Base-by-base conservation (phyloP, 768 basidiomycete genomes). In the Strobilomyces dryophilus region DNA sequence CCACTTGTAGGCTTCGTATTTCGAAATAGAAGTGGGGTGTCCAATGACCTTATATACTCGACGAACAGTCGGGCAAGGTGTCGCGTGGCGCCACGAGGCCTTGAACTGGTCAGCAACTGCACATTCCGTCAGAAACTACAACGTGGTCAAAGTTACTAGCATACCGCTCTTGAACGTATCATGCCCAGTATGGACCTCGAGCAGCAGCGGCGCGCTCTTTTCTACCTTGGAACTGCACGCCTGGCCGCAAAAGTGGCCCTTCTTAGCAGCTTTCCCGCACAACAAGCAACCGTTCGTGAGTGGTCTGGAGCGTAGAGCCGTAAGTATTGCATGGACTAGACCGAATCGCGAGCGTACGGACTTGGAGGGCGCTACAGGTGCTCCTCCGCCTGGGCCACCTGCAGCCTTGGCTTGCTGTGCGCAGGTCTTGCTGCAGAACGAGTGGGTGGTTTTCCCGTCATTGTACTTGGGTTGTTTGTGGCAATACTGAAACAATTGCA, bases 101-200 rank as follows among this genome's bases (percentile, higher is more conserved):
- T 80, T 83, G 72, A 87, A 87, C 59, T 87, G 85, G 59, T 83
- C 82, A 21, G 76, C 70, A 29, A 85, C 84, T 85, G 37, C 9
- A 39, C n/a, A 39, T 17, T 11, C 44, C 17, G 29, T 61, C 48
- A 60, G 56, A 45, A 7, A 15, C 39, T 20, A 27, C 31, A 9
- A 18, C 14, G 21, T 20, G 26, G 17, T 7, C 18, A 6, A 17
- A 36, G 39, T 37, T 27, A 49, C 48, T 21, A 18, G 67, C 78
- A 26, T 59, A 86, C 85, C 85, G 52, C 78, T 84, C 64, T 75
- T 80, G 71, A 87, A 87, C 0, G 83, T 85, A 21, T 74, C 74
- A 63, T 87, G 83, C 10, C 73, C 76, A 24, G 65, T 66, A 26
- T 80, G 83, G 15, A 87, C 79, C 55, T 86, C 84, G 4, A 87